Percentiles rank a stretch among this genome's conserved stretches.
These are phyloP conservation scores for Pulicaria dysenterica DNA, from an alignment of 129 eudicot genomes.

Conservation along the genomic window DNA sequence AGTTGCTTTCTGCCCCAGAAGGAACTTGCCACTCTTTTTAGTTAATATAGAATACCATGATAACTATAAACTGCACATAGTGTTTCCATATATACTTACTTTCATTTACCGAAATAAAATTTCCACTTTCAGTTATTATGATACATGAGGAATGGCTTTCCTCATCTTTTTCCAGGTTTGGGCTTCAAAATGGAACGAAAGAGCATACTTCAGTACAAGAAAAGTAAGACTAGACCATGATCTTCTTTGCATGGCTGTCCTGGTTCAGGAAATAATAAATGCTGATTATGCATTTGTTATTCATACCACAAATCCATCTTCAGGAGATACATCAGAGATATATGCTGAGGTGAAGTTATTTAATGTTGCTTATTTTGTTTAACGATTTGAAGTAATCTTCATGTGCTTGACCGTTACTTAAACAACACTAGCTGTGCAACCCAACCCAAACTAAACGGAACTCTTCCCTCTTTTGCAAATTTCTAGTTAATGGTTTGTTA, in stretches of 20 bases:
- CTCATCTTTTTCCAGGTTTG: constrained; percentile 63
- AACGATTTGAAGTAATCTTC: not conserved
- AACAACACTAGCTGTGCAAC: not conserved
- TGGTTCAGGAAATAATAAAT: constrained; percentile 88
- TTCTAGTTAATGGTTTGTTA: no score
- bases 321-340: constrained; percentile 89
- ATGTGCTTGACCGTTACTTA: not conserved
- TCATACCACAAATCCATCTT: constrained; percentile 96
- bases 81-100: constrained; percentile 1
- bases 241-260: constrained; percentile 92
- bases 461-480: no score
- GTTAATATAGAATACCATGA: constrained; percentile 4
- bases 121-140: constrained; percentile 5
- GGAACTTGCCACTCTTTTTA: not conserved
- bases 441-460: not conserved
- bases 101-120: constrained; percentile 3
- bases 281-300: constrained; percentile 98
- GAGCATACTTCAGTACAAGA: constrained; percentile 94
- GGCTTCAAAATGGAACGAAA: constrained; percentile 98
- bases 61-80: not conserved
- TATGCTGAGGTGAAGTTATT: constrained; percentile 92
- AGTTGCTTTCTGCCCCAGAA: not conserved
- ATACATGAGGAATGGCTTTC: constrained; percentile 22
- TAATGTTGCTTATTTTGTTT: constrained; percentile 24
- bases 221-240: constrained; percentile 87